Conservation (phyloP, 805 yeast genomes). For the Lachancea dasiensis region DNA sequence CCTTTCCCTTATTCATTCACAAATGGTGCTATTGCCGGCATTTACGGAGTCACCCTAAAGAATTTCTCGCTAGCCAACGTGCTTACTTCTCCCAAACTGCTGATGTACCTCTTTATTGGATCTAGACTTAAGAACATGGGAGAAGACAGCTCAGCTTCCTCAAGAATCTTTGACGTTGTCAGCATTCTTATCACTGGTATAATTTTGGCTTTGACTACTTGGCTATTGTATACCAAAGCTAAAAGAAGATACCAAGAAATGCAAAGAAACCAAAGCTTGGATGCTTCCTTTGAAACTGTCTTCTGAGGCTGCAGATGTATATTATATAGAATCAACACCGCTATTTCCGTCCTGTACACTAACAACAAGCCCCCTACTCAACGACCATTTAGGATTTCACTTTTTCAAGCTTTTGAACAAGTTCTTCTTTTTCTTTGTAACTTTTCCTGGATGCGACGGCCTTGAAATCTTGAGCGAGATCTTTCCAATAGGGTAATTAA, state of each 20-base stretch:
- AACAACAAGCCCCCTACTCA: background rate
- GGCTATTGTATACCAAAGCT: conserved; percentile 56
- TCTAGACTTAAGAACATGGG: conserved; percentile 66
- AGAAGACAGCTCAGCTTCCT: conserved; percentile 42
- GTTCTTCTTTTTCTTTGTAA: conserved; percentile 9
- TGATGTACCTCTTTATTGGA: conserved; percentile 76
- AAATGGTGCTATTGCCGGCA: conserved; percentile 86
- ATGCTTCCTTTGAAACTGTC: conserved; percentile 8
- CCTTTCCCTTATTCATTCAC: conserved; percentile 92
- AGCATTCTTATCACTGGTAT: conserved; percentile 52
- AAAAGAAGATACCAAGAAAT: conserved; percentile 32
- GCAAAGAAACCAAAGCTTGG: conserved; percentile 18
- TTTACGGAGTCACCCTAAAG: conserved; percentile 62
- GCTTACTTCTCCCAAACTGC: conserved; percentile 73
- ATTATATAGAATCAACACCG: background rate
- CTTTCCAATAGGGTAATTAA: conserved; percentile 1
- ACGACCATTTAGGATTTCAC: no score
- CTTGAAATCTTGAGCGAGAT: conserved; percentile 4
- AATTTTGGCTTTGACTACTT: conserved; percentile 56
- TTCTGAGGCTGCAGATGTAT: background rate
- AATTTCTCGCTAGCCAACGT: conserved; percentile 67
- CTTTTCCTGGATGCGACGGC: conserved; percentile 4
- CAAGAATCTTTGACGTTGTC: conserved; percentile 55
- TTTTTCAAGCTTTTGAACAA: conserved; percentile 5
- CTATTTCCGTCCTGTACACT: background rate